Percentiles rank a stretch among this genome's conserved stretches.
Conservation (phyloP, 257 asterid genomes). For the Capsicum pubescens region DNA sequence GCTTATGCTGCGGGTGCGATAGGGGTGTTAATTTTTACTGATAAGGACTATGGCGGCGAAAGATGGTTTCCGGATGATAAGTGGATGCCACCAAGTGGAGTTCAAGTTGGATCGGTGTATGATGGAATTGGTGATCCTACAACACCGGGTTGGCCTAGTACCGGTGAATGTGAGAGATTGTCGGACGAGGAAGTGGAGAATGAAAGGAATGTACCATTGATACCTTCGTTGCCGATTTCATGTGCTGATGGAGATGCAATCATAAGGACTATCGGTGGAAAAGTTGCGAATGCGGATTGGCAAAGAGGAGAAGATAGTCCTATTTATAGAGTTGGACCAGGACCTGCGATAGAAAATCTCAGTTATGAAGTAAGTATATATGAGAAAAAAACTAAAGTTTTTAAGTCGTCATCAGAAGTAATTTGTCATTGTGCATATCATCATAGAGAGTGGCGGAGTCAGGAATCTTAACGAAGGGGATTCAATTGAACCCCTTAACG, state of each 20-base stretch:
- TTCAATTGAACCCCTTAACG: no score
- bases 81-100: slow-evolving; percentile 97
- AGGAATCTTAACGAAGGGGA: no score
- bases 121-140: slow-evolving; percentile 81
- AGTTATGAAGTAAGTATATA: slow-evolving; percentile 55
- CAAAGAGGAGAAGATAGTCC: slow-evolving; percentile 80
- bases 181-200: slow-evolving; percentile 58
- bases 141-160: slow-evolving; percentile 94
- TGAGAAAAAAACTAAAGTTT: neutral
- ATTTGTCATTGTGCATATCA: neutral
- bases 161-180: slow-evolving; percentile 72
- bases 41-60: slow-evolving; percentile 77
- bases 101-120: slow-evolving; percentile 75
- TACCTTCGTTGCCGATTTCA: slow-evolving; percentile 83
- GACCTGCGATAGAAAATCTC: slow-evolving; percentile 75
- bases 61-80: slow-evolving; percentile 83
- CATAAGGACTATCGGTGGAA: slow-evolving; percentile 64
- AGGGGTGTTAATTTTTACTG: slow-evolving; percentile 72
- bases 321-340: slow-evolving; percentile 75
- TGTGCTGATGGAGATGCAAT: slow-evolving; percentile 74
- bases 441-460: neutral
- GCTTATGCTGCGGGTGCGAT: slow-evolving; percentile 70
- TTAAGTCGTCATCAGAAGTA: neutral
- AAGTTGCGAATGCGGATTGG: slow-evolving; percentile 75
- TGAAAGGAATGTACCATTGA: slow-evolving; percentile 60